Percentiles rank a stretch among this genome's conserved stretches.
These are phyloP conservation scores for Rhytidhysteron rufulum DNA, from an alignment of 2,329 filamentous ascomycete genomes.

Conservation along the genomic window DNA sequence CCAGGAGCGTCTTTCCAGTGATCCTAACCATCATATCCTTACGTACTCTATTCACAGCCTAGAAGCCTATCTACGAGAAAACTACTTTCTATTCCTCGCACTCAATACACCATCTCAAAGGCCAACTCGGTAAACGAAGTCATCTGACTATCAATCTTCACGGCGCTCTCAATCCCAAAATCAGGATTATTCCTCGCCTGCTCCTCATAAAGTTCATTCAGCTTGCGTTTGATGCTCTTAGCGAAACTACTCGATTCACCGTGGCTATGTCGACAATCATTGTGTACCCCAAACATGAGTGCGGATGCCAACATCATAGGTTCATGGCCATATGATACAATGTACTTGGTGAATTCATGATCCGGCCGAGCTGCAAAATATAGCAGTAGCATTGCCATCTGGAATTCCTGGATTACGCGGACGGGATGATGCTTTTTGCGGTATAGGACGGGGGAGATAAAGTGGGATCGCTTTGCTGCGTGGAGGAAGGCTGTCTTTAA, in stretches of 20 bases:
- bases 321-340: slow-evolving; percentile 34
- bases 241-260: slow-evolving; percentile 40
- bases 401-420: slow-evolving; percentile 48
- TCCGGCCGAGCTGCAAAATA: slow-evolving; percentile 19
- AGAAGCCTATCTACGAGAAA: too few relatives aligned
- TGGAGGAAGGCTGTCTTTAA: slow-evolving; percentile 50
- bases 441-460: slow-evolving; percentile 51
- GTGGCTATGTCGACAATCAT: slow-evolving; percentile 41
- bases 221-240: slow-evolving; percentile 35
- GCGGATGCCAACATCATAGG: slow-evolving; percentile 41
- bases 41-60: too few relatives aligned
- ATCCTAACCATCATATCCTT: too few relatives aligned
- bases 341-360: slow-evolving; percentile 13
- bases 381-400: slow-evolving; percentile 34
- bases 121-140: slow-evolving; percentile 27
- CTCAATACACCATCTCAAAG: slow-evolving; percentile 16
- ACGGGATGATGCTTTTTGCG: slow-evolving; percentile 49
- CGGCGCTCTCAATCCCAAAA: slow-evolving; percentile 16
- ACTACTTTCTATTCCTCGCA: too few relatives aligned
- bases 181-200: slow-evolving; percentile 12
- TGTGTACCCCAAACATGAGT: slow-evolving; percentile 39
- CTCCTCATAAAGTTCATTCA: slow-evolving; percentile 31
- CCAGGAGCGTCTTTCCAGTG: too few relatives aligned
- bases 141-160: slow-evolving; percentile 16
- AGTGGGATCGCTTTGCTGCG: slow-evolving; percentile 48